Percentiles rank a stretch among this genome's conserved stretches.
These are phyloP conservation scores for Rhazya stricta DNA, from an alignment of 257 asterid species.

Conservation along the genomic window DNA sequence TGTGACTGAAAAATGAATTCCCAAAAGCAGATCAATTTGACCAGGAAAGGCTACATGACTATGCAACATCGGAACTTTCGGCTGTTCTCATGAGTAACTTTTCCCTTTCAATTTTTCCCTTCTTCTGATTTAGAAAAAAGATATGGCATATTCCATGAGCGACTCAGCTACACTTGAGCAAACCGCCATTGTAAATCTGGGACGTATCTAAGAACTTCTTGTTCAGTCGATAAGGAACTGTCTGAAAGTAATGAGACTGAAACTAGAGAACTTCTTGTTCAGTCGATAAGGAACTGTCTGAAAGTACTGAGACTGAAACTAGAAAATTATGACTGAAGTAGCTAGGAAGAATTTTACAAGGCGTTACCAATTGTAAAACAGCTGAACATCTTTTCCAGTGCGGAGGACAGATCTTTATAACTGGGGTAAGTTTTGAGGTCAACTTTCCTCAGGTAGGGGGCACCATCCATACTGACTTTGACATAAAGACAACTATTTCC, in stretches of 20 bases:
- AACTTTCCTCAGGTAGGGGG: slow-evolving; percentile 45
- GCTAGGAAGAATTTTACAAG: neutral
- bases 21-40: neutral
- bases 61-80: neutral
- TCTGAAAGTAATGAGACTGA: neutral
- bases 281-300: neutral
- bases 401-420: slow-evolving; percentile 36
- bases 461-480: slow-evolving; percentile 50
- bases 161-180: neutral
- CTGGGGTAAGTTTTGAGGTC: slow-evolving; percentile 35
- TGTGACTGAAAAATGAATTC: neutral
- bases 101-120: neutral
- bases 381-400: slow-evolving; percentile 40
- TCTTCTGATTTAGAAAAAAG: neutral
- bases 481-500: slow-evolving; percentile 38
- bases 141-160: neutral
- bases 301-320: neutral
- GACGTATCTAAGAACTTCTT: neutral
- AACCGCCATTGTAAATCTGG: neutral
- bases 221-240: neutral
- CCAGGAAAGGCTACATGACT: neutral
- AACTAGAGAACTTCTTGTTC: neutral
- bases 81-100: neutral
- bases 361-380: slow-evolving; percentile 34
- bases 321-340: neutral